Conservation (phyloP, 306 rosid species). For the Lathyrus aphaca region DNA sequence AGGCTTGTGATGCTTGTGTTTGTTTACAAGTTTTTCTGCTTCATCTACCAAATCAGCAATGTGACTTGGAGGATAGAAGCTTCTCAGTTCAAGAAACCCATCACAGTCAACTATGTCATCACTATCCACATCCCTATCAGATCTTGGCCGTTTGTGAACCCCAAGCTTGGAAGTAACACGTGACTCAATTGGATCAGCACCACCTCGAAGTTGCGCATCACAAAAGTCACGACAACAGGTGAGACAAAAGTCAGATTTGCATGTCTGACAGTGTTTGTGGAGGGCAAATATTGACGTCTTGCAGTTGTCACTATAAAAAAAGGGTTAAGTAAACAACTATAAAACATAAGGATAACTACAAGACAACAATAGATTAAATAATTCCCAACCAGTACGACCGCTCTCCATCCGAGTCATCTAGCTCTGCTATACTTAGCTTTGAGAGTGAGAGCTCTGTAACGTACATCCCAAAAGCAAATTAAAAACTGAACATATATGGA, state of each 20-base stretch:
- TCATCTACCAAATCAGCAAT: too few species aligned
- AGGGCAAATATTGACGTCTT: too few species aligned
- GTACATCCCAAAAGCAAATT: too few species aligned
- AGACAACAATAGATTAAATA: neutral
- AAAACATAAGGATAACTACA: constrained; percentile 2
- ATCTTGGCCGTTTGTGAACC: too few species aligned
- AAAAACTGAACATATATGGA: constrained; percentile 11
- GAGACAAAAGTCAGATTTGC: constrained; percentile 54
- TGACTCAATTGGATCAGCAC: constrained; percentile 48
- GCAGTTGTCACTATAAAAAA: constrained; percentile 58
- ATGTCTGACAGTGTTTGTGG: too few species aligned
- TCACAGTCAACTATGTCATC: constrained; percentile 40
- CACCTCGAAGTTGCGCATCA: neutral
- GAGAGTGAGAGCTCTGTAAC: constrained; percentile 42
- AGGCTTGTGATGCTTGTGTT: constrained; percentile 30
- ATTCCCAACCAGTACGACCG: constrained; percentile 66
- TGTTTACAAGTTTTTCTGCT: constrained; percentile 55
- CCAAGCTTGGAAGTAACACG: neutral
- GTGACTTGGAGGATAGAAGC: too few species aligned
- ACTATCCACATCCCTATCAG: too few species aligned
- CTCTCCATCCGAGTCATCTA: constrained; percentile 34
- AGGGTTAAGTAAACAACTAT: constrained; percentile 31
- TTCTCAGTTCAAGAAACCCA: too few species aligned
- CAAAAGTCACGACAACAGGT: too few species aligned
- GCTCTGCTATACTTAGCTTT: constrained; percentile 23